A percentile compares a stretch with the other conserved stretches of the same genome.
These are phyloP conservation scores for Hyaloscypha bicolor DNA, from an alignment of 495 filamentous ascomycete genomes.

Conservation along the genomic window DNA sequence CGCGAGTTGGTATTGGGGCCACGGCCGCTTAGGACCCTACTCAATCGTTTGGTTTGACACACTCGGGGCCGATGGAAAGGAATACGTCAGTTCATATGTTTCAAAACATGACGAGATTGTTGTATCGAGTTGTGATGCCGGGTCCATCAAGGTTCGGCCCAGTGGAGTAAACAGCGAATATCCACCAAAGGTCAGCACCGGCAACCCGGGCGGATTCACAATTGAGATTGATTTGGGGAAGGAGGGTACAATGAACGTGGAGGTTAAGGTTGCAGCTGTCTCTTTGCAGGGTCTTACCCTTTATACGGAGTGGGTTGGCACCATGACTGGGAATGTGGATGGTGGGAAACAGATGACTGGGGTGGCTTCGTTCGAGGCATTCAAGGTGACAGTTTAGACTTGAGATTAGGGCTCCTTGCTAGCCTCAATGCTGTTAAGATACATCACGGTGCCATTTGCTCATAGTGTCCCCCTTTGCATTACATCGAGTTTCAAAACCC, in stretches of 20 bases:
- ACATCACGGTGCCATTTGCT: too few species aligned
- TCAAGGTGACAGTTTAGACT: constrained; percentile 8
- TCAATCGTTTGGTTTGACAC: constrained; percentile 46
- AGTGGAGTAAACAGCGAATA: constrained; percentile 18
- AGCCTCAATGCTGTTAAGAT: too few species aligned
- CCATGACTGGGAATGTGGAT: constrained; percentile 4
- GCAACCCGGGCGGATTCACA: constrained; percentile 17
- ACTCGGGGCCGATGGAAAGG: constrained; percentile 29
- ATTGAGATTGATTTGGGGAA: constrained; percentile 24
- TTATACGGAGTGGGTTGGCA: constrained; percentile 17
- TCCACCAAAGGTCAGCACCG: constrained; percentile 16
- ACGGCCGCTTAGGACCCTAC: constrained; percentile 41
- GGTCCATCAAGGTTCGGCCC: constrained; percentile 21
- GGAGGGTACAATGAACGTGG: constrained; percentile 9
- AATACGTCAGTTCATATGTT: constrained; percentile 40
- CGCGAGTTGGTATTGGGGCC: constrained; percentile 44
- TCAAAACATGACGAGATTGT: constrained; percentile 34
- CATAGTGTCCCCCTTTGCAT: too few species aligned
- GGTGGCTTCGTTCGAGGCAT: constrained; percentile 15
- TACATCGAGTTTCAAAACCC: too few species aligned
- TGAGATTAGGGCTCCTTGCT: too few species aligned
- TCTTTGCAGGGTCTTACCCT: neutral
- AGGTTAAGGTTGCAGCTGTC: constrained; percentile 6
- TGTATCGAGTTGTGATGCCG: constrained; percentile 12
- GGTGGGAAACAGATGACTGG: neutral